Percentiles rank a stretch among this genome's conserved stretches.
Evolutionary conservation across 306 rosid genomes (phyloP).

Genomic region (Rubus idaeus): DNA sequence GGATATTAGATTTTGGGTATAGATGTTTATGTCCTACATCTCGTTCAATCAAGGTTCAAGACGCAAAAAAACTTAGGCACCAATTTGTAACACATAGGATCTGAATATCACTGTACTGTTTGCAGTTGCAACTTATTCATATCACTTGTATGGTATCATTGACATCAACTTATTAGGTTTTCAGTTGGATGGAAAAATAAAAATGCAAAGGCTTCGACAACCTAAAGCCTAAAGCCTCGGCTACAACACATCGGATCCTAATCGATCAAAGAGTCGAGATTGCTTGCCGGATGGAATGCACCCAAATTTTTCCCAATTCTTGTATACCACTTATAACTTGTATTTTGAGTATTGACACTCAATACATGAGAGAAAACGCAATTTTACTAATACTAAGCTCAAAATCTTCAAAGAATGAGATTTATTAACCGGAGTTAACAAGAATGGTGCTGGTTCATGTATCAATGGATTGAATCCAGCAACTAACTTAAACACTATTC

Average conservation of each 20-base stretch:
- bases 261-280: background rate
- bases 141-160: background rate
- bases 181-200: background rate
- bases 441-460: background rate
- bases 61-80: background rate
- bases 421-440: background rate
- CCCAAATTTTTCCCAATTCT: background rate
- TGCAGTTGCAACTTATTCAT: background rate
- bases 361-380: background rate
- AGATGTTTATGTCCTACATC: background rate
- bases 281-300: background rate
- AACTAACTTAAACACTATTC: background rate
- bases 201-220: background rate
- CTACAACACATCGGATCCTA: background rate
- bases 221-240: background rate
- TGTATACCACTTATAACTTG: background rate
- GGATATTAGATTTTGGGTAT: background rate
- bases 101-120: background rate
- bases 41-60: background rate
- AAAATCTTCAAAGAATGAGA: background rate
- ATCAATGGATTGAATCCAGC: background rate
- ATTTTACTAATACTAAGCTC: background rate
- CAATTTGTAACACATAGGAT: background rate
- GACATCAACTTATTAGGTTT: background rate
- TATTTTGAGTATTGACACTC: background rate